Evolutionary conservation across 2,329 filamentous ascomycete species (phyloP).

Genomic region (Epichloe baconii): DNA sequence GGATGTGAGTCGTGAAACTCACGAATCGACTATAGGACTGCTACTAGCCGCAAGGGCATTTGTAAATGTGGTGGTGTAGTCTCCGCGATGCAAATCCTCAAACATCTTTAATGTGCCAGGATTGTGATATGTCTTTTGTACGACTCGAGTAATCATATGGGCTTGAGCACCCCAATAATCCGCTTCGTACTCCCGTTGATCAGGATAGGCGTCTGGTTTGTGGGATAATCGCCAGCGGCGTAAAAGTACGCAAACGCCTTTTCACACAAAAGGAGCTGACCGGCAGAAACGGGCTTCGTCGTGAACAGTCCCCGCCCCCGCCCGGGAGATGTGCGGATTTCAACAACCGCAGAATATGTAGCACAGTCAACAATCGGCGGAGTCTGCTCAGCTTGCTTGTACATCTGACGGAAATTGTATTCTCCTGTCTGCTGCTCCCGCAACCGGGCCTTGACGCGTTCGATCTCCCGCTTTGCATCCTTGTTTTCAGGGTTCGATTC

Average conservation of each 20-base stretch:
- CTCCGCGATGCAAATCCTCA: conserved; percentile 25
- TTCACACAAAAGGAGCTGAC: conserved; percentile 41
- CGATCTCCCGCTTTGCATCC: not conserved
- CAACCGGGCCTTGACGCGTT: conserved; percentile 18
- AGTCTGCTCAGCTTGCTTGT: not conserved
- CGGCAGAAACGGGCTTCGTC: conserved; percentile 30
- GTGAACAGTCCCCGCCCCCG: conserved; percentile 39
- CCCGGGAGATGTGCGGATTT: conserved; percentile 24
- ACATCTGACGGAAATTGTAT: conserved; percentile 21
- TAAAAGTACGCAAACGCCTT: conserved; percentile 37
- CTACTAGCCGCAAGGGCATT: too few species aligned
- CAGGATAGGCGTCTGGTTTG: conserved; percentile 13
- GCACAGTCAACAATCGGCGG: conserved; percentile 28
- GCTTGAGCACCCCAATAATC: conserved; percentile 24
- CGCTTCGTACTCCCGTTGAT: conserved; percentile 13
- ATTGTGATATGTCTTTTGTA: conserved; percentile 33
- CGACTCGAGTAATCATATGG: conserved; percentile 24
- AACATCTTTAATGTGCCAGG: conserved; percentile 21
- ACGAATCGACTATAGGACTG: conserved; percentile 32
- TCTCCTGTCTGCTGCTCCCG: conserved; percentile 25
- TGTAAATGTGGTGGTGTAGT: conserved; percentile 16
- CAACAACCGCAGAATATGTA: conserved; percentile 29
- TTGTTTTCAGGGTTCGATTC: not conserved
- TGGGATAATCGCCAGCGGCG: conserved; percentile 10
- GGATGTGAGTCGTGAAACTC: conserved; percentile 12